phyloP scores from a whole-genome alignment of 73 alveolate genomes.

The Stentor coeruleus region DNA sequence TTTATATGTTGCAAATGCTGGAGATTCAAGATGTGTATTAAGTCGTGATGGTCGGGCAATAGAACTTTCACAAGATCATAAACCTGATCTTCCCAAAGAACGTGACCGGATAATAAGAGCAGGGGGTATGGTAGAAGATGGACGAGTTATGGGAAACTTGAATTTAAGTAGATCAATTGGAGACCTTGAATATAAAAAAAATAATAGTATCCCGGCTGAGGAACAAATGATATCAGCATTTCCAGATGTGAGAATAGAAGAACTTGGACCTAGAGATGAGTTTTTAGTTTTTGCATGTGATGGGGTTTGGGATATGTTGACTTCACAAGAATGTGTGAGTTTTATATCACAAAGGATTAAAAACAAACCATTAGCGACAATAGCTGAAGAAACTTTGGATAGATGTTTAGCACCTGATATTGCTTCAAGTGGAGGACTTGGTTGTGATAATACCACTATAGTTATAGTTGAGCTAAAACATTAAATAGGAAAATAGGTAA shows the following conservation, averaged over 20 bases:
- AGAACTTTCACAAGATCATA: slow-evolving; percentile 75
- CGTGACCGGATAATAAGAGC: slow-evolving; percentile 71
- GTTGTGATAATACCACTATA: slow-evolving; percentile 47
- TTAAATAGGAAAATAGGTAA: too few relatives aligned
- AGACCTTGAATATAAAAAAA: slow-evolving; percentile 67
- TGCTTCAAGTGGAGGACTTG: too few relatives aligned
- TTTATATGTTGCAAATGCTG: slow-evolving; percentile 87
- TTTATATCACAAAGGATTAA: too few relatives aligned
- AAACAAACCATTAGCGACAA: too few relatives aligned
- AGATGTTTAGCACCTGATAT: too few relatives aligned
- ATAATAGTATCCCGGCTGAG: slow-evolving; percentile 22
- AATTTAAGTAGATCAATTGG: slow-evolving; percentile 64
- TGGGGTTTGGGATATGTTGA: slow-evolving; percentile 44
- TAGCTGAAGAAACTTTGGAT: too few relatives aligned
- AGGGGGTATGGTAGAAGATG: slow-evolving; percentile 70
- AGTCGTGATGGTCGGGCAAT: slow-evolving; percentile 31
- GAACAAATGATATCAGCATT: slow-evolving; percentile 39
- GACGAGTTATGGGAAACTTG: slow-evolving; percentile 61
- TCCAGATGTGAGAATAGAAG: slow-evolving; percentile 39
- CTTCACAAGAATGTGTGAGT: slow-evolving; percentile 31
- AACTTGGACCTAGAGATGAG: slow-evolving; percentile 27
- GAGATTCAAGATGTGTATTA: slow-evolving; percentile 87
- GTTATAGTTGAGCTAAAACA: too few relatives aligned
- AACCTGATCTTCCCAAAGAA: slow-evolving; percentile 79
- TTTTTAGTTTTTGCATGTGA: slow-evolving; percentile 45